A percentile compares a stretch with the other conserved stretches of the same genome.
These are phyloP conservation scores for Lachnellula hyalina DNA, from an alignment of 2,329 filamentous ascomycete genomes.

Conservation along the genomic window DNA sequence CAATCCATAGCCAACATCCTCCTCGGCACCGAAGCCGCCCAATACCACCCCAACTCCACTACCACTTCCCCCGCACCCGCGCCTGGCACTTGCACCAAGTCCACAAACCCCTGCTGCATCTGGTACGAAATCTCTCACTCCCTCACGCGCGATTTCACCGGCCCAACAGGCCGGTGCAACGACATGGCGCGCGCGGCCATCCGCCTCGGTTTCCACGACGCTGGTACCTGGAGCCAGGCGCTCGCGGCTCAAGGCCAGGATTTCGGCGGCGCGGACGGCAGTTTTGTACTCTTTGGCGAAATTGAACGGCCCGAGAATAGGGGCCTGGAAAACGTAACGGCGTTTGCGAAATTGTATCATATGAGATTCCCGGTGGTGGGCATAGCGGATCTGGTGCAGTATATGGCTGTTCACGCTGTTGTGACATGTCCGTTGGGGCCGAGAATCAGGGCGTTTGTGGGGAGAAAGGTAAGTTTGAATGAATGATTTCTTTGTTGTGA, in stretches of 20 bases:
- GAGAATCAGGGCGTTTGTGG: slow-evolving; percentile 11
- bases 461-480: slow-evolving; percentile 7
- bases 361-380: background rate
- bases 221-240: slow-evolving; percentile 11
- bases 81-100: too few species aligned
- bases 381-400: slow-evolving; percentile 16
- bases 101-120: too few species aligned
- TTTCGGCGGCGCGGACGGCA: slow-evolving; percentile 15
- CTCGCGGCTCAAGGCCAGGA: background rate
- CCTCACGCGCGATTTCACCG: too few species aligned
- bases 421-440: slow-evolving; percentile 16
- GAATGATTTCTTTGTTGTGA: too few species aligned
- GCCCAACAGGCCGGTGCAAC: slow-evolving; percentile 10
- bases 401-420: slow-evolving; percentile 10
- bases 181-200: slow-evolving; percentile 17
- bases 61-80: too few species aligned
- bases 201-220: slow-evolving; percentile 15
- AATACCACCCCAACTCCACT: too few species aligned
- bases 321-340: slow-evolving; percentile 9
- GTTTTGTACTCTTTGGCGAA: slow-evolving; percentile 10
- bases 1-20: too few species aligned
- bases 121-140: too few species aligned
- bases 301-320: slow-evolving; percentile 11
- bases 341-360: slow-evolving; percentile 4
- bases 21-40: too few species aligned